Evolutionary conservation across 2,329 filamentous ascomycete genomes (phyloP), one percentile per base, ranked within the genome.

Genomic region (Fusarium keratoplasticum): DNA sequence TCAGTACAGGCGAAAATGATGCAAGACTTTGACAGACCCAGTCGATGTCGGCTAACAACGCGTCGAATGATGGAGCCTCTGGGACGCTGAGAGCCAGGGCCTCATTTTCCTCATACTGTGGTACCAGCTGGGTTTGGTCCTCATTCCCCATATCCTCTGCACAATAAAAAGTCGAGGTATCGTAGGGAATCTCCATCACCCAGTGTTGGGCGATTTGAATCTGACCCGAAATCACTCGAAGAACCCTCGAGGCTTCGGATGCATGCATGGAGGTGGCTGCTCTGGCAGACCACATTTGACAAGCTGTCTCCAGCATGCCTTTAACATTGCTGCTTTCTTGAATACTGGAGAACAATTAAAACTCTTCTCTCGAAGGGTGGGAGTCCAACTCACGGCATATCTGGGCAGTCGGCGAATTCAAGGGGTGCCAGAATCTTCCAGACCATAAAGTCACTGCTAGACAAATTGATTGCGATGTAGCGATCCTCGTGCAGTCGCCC

Each of bases 341-440:
- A 2, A 18, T 25, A 6, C 69, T 74, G 1, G 5, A 6, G 0
- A 22, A 59, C 2, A 20, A 20, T 57, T 22, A 55, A 31, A 18
- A 31, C 16, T 18, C n/a, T 13, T 40, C 22, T 11, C 25, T 13
- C 16, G 3, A 33, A 47, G 4, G 10, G 25, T 16, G 10, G 20
- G n/a, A 16, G 35, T 22, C 36, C 14, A 18, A 71, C 68, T 59
- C 31, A 68, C 68, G 69, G 69, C 14, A 75, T 8, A 27, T 66
- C n/a, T 10, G 67, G 61, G 10, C 72, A 75, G 0, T 64, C 69
- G 1, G 66, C 62, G 2, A 57, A 62, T 22, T 70, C 66, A 2
- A 75, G 40, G 0, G 72, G 72, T 0, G 61, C 27, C 6, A 75
- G 9, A 10, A 64, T 72, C 2, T 40, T 60, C 0, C 20, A 61